Base-by-base conservation (phyloP, 2,329 filamentous ascomycete species). In the Calonectria ilicicola region DNA sequence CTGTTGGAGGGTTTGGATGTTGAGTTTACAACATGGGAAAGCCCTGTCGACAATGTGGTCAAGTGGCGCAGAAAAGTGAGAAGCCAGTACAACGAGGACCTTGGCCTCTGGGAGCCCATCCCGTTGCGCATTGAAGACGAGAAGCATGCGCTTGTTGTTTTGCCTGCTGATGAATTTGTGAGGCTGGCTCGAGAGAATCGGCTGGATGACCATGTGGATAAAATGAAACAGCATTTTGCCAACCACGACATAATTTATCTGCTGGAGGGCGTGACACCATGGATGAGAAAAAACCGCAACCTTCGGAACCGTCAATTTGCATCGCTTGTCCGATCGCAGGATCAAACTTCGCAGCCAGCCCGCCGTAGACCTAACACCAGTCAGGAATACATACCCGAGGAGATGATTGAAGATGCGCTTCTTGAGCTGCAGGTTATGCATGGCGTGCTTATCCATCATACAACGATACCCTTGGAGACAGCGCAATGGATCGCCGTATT, bases 401-500 rank as follows among this genome's bases (percentile, higher is more conserved):
- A 94, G 75, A 81, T 85, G 26, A 86, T 96, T 53, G 94, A 96
- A 80, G 92, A 94, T 76, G 92, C 92, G 5, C 85, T 96, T 3
- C 85, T 96, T 14, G 86, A 90, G 19, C 84, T 96, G 5, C 94
- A 96, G 81, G 87, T 96, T 7, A 82, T 89, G 27, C 91, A 96
- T 81, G 85, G 86, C 6, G 90, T 90, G 26, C 84, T 94, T 5
- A 91, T 96, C 53, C 93, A 95, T 80, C 93, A 96, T 81, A 94
- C 93, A 1, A 83, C 82, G 17, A 83, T 85, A 2, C 79, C 89
- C 0, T 80, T 89, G 0, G 93, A 95, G 78, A 94, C 93, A 1
- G 93, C 93, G 2, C 89, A 93, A 76, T 95, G 93, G 92, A 91
- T 96, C 35, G 86, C 89, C 35, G 87, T 89, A 40, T 95, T 96